Conservation (phyloP, 768 basidiomycete species). For the Kondoa malvinella region DNA sequence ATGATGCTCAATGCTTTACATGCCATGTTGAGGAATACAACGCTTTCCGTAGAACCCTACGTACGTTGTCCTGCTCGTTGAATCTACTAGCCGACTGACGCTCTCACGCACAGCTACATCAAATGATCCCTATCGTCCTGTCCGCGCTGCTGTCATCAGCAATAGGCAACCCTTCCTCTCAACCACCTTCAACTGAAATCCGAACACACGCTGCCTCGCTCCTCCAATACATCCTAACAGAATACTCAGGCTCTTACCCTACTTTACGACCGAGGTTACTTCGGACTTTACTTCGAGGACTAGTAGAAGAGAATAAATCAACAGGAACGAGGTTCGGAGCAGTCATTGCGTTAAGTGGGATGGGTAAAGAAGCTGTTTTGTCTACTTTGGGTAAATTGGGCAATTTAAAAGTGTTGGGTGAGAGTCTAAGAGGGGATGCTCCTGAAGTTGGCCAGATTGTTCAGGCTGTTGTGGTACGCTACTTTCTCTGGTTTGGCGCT, state of each 20-base stretch:
- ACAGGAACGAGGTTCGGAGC: slow-evolving; percentile 12
- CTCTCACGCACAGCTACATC: slow-evolving; percentile 52
- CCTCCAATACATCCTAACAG: slow-evolving; percentile 59
- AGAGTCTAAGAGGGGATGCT: not conserved
- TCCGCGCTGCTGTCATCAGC: slow-evolving; percentile 77
- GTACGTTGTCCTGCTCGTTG: slow-evolving; percentile 40
- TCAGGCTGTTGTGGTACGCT: not conserved
- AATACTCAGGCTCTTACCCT: slow-evolving; percentile 75
- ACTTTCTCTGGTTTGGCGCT: not conserved
- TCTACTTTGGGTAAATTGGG: slow-evolving; percentile 7
- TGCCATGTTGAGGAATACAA: not conserved
- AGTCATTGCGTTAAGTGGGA: slow-evolving; percentile 14
- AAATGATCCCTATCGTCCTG: slow-evolving; percentile 80
- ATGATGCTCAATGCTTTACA: not conserved
- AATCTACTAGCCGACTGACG: not conserved
- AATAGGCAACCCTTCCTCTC: slow-evolving; percentile 49
- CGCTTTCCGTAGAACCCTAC: slow-evolving; percentile 84
- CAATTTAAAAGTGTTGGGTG: not conserved
- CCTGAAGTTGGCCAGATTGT: not conserved
- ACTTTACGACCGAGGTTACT: slow-evolving; percentile 73
- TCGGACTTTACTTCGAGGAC: slow-evolving; percentile 77
- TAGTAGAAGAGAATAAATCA: slow-evolving; percentile 32
- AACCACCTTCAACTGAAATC: slow-evolving; percentile 12
- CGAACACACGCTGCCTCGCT: slow-evolving; percentile 55
- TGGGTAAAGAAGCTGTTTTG: slow-evolving; percentile 12